Conservation (phyloP, 169 alveolate species). For the Perkinsus olseni region DNA sequence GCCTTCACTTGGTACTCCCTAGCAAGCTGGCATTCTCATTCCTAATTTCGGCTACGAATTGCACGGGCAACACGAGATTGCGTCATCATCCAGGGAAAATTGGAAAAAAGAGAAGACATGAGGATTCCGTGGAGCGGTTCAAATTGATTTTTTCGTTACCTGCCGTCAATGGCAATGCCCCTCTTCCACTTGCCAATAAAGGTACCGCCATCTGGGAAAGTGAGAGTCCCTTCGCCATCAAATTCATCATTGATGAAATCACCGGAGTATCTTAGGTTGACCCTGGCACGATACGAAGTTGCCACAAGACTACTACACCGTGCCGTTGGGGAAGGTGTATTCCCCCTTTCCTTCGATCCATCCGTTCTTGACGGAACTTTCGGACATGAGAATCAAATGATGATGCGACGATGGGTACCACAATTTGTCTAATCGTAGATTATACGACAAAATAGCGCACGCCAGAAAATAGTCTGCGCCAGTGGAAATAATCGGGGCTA, state of each 20-base stretch:
- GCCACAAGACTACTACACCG: conserved; percentile 50
- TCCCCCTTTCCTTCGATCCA: conserved; percentile 58
- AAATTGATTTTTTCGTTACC: conserved; percentile 4
- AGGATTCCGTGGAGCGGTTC: too few relatives aligned
- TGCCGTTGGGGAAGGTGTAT: conserved; percentile 52
- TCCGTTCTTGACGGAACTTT: conserved; percentile 6
- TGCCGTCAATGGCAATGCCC: conserved; percentile 50
- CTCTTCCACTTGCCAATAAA: conserved; percentile 58
- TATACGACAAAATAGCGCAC: not conserved
- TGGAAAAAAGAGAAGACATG: too few relatives aligned
- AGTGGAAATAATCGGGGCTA: too few relatives aligned
- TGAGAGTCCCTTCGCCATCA: conserved; percentile 60
- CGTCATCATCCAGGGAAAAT: too few relatives aligned
- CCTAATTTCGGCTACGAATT: too few relatives aligned
- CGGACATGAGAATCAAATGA: too few relatives aligned
- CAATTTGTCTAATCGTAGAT: not conserved
- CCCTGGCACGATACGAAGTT: too few relatives aligned
- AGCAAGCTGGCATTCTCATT: too few relatives aligned
- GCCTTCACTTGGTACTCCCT: too few relatives aligned
- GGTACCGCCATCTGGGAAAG: conserved; percentile 53
- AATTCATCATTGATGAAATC: conserved; percentile 59
- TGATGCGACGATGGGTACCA: not conserved
- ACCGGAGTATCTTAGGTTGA: conserved; percentile 24
- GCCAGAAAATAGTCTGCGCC: not conserved
- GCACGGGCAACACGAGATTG: too few relatives aligned